Conservation (phyloP, 2,329 filamentous ascomycete genomes). For the Curvularia sp. region DNA sequence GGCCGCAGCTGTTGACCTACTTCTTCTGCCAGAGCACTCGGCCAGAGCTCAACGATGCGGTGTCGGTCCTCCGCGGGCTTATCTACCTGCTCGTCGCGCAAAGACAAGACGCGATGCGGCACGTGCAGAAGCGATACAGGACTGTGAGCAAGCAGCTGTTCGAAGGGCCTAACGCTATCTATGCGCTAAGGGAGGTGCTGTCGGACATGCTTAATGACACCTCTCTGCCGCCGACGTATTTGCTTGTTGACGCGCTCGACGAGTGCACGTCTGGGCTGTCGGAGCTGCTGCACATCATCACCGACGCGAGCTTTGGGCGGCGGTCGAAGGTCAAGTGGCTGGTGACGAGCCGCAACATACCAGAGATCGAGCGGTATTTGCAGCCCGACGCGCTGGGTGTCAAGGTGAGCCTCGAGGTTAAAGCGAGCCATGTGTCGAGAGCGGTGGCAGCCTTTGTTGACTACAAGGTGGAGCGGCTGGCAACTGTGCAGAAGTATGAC, state of each 20-base stretch:
- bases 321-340: slow-evolving; percentile 23
- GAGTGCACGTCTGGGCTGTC: slow-evolving; percentile 15
- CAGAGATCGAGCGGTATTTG: slow-evolving; percentile 46
- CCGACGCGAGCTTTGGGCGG: neutral
- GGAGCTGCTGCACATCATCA: slow-evolving; percentile 13
- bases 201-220: slow-evolving; percentile 51
- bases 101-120: neutral
- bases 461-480: slow-evolving; percentile 36
- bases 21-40: slow-evolving; percentile 48
- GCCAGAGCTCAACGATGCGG: slow-evolving; percentile 47
- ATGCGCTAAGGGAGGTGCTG: slow-evolving; percentile 50
- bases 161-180: slow-evolving; percentile 51
- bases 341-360: slow-evolving; percentile 54
- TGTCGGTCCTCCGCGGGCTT: slow-evolving; percentile 54
- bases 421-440: slow-evolving; percentile 37
- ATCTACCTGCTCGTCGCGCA: slow-evolving; percentile 49
- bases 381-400: slow-evolving; percentile 18
- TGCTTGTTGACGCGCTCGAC: slow-evolving; percentile 21
- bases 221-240: slow-evolving; percentile 12
- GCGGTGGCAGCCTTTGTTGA: slow-evolving; percentile 48
- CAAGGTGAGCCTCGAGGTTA: slow-evolving; percentile 46
- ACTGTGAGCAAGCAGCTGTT: slow-evolving; percentile 49
- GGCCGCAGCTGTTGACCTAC: neutral
- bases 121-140: slow-evolving; percentile 42
- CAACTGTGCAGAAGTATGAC: slow-evolving; percentile 3